phyloP scores from a whole-genome alignment of 2,329 filamentous ascomycete genomes.

The Sphaerulina populicola region DNA sequence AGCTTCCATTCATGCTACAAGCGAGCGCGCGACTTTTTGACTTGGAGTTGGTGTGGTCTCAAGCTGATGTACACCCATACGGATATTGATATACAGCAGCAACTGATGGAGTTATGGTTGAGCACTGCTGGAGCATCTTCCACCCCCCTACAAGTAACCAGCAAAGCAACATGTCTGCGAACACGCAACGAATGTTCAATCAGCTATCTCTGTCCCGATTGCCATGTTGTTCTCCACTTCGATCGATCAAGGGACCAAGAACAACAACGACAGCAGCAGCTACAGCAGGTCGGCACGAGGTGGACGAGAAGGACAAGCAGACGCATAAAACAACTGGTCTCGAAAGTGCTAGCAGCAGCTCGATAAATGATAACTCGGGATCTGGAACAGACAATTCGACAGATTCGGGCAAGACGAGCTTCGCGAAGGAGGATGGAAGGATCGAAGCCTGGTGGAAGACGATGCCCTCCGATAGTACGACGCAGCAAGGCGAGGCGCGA shows the following conservation, averaged over 20 bases:
- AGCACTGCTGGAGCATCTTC: not conserved
- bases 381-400: too few relatives aligned
- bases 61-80: too few relatives aligned
- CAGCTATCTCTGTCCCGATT: not conserved
- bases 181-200: not conserved
- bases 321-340: not conserved
- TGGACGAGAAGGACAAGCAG: not conserved
- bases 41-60: too few relatives aligned
- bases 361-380: too few relatives aligned
- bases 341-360: not conserved
- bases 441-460: not conserved
- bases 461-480: not conserved
- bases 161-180: not conserved
- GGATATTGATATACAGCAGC: too few relatives aligned
- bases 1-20: not conserved
- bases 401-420: not conserved
- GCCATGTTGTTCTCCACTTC: not conserved
- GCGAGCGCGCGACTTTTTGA: not conserved
- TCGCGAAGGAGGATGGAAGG: not conserved
- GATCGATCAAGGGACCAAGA: not conserved
- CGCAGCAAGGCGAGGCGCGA: too few relatives aligned
- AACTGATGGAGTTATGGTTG: too few relatives aligned
- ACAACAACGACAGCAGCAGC: not conserved
- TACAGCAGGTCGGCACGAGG: not conserved
- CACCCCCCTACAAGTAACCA: not conserved